A percentile compares a stretch with the other conserved stretches of the same genome.
These are phyloP conservation scores for Maudiozyma humilis DNA, from an alignment of 1,139 yeast species.

Conservation along the genomic window DNA sequence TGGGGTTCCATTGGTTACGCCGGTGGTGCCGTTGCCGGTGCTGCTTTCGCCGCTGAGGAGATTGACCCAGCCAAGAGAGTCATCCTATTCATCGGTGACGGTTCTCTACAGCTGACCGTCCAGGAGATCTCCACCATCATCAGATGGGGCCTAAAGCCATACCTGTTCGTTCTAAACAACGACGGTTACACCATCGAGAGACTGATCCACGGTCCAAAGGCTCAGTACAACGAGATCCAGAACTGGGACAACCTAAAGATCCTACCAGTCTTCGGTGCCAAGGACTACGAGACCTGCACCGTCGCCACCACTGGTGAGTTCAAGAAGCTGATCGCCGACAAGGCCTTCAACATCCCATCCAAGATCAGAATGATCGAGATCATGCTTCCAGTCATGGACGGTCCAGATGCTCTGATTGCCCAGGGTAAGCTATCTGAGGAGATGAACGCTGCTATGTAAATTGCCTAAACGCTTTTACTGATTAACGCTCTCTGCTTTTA, in stretches of 20 bases:
- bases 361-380: slow-evolving; percentile 72
- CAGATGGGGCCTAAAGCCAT: slow-evolving; percentile 71
- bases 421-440: slow-evolving; percentile 74
- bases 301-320: slow-evolving; percentile 61
- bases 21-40: slow-evolving; percentile 78
- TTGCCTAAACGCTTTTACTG: background rate
- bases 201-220: slow-evolving; percentile 72
- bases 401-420: slow-evolving; percentile 60
- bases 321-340: slow-evolving; percentile 45
- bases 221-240: slow-evolving; percentile 71
- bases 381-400: slow-evolving; percentile 73
- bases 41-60: slow-evolving; percentile 75
- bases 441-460: slow-evolving; percentile 38
- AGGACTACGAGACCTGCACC: slow-evolving; percentile 40
- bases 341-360: slow-evolving; percentile 37
- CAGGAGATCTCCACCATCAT: slow-evolving; percentile 81
- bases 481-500: background rate
- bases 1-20: slow-evolving; percentile 91
- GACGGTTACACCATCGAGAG: slow-evolving; percentile 86
- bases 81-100: slow-evolving; percentile 79
- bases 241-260: slow-evolving; percentile 69
- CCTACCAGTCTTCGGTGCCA: slow-evolving; percentile 65
- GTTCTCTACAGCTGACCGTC: slow-evolving; percentile 78
- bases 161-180: slow-evolving; percentile 73
- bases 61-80: slow-evolving; percentile 61